These are phyloP conservation scores for Malus orientalis DNA, from an alignment of 306 rosid genomes.

Conservation along the genomic window DNA sequence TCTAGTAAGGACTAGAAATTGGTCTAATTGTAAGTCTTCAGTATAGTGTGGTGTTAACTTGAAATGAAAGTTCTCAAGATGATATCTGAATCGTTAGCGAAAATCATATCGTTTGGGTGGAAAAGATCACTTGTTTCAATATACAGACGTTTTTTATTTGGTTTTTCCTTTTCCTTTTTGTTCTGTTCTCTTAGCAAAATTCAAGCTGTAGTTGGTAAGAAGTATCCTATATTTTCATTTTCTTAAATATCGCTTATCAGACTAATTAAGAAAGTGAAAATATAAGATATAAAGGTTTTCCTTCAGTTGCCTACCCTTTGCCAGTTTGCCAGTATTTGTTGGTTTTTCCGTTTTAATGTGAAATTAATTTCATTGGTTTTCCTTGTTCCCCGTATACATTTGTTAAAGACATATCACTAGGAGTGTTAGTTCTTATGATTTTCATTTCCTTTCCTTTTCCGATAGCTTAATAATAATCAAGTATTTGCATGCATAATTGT, in stretches of 20 bases:
- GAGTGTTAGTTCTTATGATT: not conserved
- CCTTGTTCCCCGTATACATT: not conserved
- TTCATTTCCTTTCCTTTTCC: not conserved
- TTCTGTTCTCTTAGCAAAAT: not conserved
- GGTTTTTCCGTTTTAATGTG: not conserved
- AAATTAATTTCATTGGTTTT: not conserved
- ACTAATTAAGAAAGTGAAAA: not conserved
- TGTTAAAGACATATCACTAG: not conserved
- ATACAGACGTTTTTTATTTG: not conserved
- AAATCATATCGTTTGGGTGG: not conserved
- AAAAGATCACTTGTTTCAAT: not conserved
- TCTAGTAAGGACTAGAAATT: not conserved
- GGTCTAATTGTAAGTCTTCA: not conserved
- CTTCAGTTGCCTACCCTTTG: not conserved
- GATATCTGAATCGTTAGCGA: not conserved
- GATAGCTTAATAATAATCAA: not conserved
- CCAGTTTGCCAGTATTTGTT: not conserved
- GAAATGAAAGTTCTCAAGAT: not conserved
- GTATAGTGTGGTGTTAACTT: not conserved
- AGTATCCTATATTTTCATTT: too few relatives aligned
- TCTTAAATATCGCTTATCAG: not conserved
- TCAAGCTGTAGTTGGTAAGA: not conserved
- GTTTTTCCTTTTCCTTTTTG: not conserved
- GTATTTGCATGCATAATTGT: too few relatives aligned
- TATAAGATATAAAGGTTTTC: not conserved